phyloP scores from a whole-genome alignment of 2,329 filamentous ascomycete species.

The Biscogniauxia sp. region DNA sequence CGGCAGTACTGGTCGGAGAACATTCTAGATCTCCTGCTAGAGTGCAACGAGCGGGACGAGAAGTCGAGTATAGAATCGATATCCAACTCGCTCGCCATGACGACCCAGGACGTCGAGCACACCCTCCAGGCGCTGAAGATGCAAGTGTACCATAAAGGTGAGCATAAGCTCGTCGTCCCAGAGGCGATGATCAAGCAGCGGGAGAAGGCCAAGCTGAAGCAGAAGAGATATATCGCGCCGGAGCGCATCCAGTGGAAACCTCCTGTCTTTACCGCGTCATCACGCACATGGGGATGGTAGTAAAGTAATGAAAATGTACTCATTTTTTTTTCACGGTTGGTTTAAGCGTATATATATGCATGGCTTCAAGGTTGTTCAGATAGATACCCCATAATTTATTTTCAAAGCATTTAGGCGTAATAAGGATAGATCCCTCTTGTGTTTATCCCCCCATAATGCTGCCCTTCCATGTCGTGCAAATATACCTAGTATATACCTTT shows the following conservation, averaged over 20 bases:
- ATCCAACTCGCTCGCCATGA: slow-evolving; percentile 81
- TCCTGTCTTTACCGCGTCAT: slow-evolving; percentile 86
- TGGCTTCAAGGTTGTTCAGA: slow-evolving; percentile 2
- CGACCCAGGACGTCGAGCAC: slow-evolving; percentile 93
- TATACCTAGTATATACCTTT: no score
- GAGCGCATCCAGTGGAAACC: slow-evolving; percentile 89
- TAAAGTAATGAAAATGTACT: no score
- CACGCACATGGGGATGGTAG: slow-evolving; percentile 77
- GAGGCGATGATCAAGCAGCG: slow-evolving; percentile 76
- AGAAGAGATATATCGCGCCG: slow-evolving; percentile 73
- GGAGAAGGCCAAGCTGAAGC: slow-evolving; percentile 78
- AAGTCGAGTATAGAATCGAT: slow-evolving; percentile 84
- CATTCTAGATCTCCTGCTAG: slow-evolving; percentile 81
- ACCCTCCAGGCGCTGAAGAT: slow-evolving; percentile 92
- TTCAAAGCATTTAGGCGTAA: not conserved
- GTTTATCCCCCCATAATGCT: no score
- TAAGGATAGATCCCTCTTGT: no score
- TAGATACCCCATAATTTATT: slow-evolving; percentile 11
- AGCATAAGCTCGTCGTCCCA: slow-evolving; percentile 92
- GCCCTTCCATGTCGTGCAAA: no score
- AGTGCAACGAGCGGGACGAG: slow-evolving; percentile 64
- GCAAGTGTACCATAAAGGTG: slow-evolving; percentile 92
- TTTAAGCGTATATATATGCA: not conserved
- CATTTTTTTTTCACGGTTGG: not conserved
- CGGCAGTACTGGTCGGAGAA: slow-evolving; percentile 97